Evolutionary conservation across 768 basidiomycete species (phyloP).

Genomic region (Punctularia strigosozonata): DNA sequence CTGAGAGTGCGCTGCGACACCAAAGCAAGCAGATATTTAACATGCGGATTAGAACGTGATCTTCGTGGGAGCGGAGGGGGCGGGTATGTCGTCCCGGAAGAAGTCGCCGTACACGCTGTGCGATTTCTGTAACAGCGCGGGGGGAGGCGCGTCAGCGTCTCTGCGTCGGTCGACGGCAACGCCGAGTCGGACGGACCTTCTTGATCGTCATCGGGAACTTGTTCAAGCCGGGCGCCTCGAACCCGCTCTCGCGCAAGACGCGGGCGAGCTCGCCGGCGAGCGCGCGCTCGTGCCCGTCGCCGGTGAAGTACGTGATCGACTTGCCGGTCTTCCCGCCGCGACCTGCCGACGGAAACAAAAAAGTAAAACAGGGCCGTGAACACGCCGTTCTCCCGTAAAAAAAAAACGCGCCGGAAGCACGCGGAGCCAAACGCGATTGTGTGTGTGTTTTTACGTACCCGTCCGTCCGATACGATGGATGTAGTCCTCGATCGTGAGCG

Average conservation of each 20-base stretch:
- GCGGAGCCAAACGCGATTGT: constrained; percentile 16
- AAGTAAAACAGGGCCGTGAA: too few relatives aligned
- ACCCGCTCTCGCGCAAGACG: constrained; percentile 81
- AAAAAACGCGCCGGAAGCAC: too few relatives aligned
- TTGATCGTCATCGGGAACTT: constrained; percentile 96
- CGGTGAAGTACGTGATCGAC: constrained; percentile 95
- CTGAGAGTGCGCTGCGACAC: too few relatives aligned
- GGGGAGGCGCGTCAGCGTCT: too few relatives aligned
- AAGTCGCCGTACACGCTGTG: constrained; percentile 87
- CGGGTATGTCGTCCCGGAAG: constrained; percentile 56
- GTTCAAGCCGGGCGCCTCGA: constrained; percentile 62
- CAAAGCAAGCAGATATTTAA: not conserved
- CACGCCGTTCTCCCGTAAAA: too few relatives aligned
- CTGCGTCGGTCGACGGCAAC: too few relatives aligned
- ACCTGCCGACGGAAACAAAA: too few relatives aligned
- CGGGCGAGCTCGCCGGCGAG: constrained; percentile 90
- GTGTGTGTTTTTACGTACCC: constrained; percentile 35
- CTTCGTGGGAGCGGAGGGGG: constrained; percentile 57
- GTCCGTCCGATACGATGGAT: constrained; percentile 87
- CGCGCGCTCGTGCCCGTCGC: constrained; percentile 72
- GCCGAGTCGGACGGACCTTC: too few relatives aligned
- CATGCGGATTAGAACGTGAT: constrained; percentile 46
- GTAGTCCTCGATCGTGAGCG: constrained; percentile 90
- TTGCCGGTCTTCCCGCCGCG: constrained; percentile 85
- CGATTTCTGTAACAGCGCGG: too few relatives aligned